phyloP scores from a whole-genome alignment of 2,329 filamentous ascomycete genomes.

The Hymenoscyphus albidus region DNA sequence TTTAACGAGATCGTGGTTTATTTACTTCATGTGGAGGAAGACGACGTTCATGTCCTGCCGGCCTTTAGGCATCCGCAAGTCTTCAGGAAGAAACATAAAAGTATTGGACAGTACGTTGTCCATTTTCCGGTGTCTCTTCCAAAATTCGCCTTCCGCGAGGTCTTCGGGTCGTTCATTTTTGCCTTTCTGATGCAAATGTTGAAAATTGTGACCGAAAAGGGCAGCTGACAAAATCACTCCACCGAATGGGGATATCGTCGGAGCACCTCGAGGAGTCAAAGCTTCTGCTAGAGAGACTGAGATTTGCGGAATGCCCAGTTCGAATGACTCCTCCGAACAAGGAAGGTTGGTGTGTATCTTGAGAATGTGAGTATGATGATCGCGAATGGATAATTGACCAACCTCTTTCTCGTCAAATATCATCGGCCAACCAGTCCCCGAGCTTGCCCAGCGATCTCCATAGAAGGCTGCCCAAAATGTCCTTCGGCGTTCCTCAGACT shows the following conservation, averaged over 20 bases:
- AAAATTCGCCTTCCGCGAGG: constrained; percentile 71
- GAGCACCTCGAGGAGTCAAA: constrained; percentile 47
- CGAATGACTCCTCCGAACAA: constrained; percentile 71
- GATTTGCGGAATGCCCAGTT: constrained; percentile 58
- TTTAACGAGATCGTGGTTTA: neutral
- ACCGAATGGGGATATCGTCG: constrained; percentile 66
- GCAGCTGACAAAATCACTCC: constrained; percentile 70
- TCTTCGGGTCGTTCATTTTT: constrained; percentile 70
- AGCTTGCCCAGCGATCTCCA: constrained; percentile 78
- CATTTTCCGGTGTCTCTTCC: constrained; percentile 78
- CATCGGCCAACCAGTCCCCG: constrained; percentile 89
- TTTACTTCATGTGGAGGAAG: constrained; percentile 72
- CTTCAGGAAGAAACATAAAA: constrained; percentile 73
- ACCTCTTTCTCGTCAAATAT: constrained; percentile 70
- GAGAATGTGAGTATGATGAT: neutral
- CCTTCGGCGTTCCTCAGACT: constrained; percentile 75
- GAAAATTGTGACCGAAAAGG: constrained; percentile 76
- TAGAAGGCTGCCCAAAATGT: constrained; percentile 85
- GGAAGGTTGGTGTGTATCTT: constrained; percentile 69
- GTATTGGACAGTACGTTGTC: constrained; percentile 77
- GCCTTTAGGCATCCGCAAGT: constrained; percentile 67
- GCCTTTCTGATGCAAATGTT: constrained; percentile 71
- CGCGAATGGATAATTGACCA: constrained; percentile 25
- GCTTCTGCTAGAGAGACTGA: constrained; percentile 62
- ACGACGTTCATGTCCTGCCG: constrained; percentile 68